Conservation (phyloP, 1,139 yeast genomes). For the Suhomyces bokatorum region DNA sequence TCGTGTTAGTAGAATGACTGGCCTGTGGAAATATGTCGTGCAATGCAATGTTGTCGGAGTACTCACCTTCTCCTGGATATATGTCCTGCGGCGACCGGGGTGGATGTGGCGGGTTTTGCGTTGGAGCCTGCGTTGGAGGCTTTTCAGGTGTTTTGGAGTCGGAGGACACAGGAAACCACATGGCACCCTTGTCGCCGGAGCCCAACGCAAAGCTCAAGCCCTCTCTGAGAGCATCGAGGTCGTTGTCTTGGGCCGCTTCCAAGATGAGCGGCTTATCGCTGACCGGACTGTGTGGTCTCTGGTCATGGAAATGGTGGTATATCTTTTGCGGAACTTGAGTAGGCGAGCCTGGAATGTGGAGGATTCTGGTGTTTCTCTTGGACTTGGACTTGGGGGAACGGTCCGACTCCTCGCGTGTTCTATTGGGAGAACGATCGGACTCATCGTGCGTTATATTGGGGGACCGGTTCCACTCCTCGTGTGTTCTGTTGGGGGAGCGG, state of each 20-base stretch:
- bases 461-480: neutral
- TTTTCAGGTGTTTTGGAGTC: neutral
- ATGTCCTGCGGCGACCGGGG: neutral
- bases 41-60: slow-evolving; percentile 26
- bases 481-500: slow-evolving; percentile 8
- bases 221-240: slow-evolving; percentile 37
- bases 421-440: neutral
- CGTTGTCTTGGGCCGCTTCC: slow-evolving; percentile 31
- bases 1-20: neutral
- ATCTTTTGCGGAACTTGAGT: neutral
- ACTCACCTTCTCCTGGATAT: slow-evolving; percentile 9
- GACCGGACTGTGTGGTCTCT: slow-evolving; percentile 1
- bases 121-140: neutral
- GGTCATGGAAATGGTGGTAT: neutral
- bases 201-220: slow-evolving; percentile 44
- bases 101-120: neutral
- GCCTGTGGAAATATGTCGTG: slow-evolving; percentile 8
- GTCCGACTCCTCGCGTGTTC: neutral
- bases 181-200: slow-evolving; percentile 23
- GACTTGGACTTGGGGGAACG: neutral
- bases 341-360: neutral
- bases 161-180: slow-evolving; percentile 34
- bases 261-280: slow-evolving; percentile 19
- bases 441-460: slow-evolving; percentile 10
- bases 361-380: neutral